Evolutionary conservation across 148 eudicot genomes (phyloP).

Genomic region (Chenopodium berlandieri): DNA sequence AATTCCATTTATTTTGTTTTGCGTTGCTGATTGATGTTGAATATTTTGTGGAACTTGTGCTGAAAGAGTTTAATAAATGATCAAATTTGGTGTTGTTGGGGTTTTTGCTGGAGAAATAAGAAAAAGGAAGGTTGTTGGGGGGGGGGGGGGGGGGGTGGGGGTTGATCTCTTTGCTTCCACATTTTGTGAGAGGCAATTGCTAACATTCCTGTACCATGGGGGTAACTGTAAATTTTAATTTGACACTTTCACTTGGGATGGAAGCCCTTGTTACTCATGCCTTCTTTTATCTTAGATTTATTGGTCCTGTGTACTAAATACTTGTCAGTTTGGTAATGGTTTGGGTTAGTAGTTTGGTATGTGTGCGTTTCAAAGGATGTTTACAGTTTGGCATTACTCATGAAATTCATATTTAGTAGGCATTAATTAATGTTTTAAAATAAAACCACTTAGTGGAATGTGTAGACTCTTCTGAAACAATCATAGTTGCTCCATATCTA

Average conservation of each 20-base stretch:
- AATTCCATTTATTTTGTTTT: too few relatives aligned
- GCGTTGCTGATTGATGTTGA: too few relatives aligned
- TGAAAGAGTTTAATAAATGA: too few relatives aligned
- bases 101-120: too few relatives aligned
- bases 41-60: too few relatives aligned
- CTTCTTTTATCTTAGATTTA: background rate
- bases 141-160: too few relatives aligned
- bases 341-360: background rate
- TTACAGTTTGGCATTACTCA: background rate
- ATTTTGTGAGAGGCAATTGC: too few relatives aligned
- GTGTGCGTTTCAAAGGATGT: background rate
- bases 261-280: background rate
- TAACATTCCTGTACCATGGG: too few relatives aligned
- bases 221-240: background rate
- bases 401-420: background rate
- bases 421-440: too few relatives aligned
- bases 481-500: background rate
- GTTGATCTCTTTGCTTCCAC: too few relatives aligned
- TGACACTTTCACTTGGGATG: slow-evolving; percentile 1
- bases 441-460: background rate
- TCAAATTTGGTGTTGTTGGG: too few relatives aligned
- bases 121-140: too few relatives aligned
- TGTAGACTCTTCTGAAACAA: background rate
- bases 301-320: background rate
- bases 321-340: background rate